Percentiles rank a stretch among this genome's conserved stretches.
Conservation (phyloP, 2,329 filamentous ascomycete species). For the Aspergillus thermomutatus region DNA sequence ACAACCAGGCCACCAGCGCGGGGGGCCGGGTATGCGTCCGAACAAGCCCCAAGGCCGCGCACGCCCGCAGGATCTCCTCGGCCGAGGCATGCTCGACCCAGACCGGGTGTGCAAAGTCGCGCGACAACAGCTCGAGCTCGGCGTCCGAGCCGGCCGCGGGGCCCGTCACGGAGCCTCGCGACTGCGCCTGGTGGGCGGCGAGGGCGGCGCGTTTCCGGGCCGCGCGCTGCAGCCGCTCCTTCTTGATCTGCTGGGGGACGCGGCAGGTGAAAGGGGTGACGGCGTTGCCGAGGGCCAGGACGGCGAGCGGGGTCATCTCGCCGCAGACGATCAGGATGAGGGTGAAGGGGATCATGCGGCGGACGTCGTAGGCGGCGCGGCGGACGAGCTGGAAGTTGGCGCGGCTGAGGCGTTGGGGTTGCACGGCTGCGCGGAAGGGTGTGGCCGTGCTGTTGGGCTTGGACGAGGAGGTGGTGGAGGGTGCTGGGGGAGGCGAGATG, state of each 20-base stretch:
- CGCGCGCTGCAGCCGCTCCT: constrained; percentile 53
- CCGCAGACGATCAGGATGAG: constrained; percentile 74
- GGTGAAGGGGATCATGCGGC: constrained; percentile 75
- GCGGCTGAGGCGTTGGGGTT: constrained; percentile 48
- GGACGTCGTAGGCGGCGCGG: constrained; percentile 67
- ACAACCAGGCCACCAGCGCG: constrained; percentile 38
- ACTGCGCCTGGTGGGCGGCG: constrained; percentile 18
- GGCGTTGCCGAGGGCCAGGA: constrained; percentile 64
- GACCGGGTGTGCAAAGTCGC: constrained; percentile 18
- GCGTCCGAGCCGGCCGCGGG: constrained; percentile 15
- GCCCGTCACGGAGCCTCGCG: constrained; percentile 10
- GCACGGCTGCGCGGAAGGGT: constrained; percentile 13
- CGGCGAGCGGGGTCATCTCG: constrained; percentile 79
- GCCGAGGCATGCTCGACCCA: constrained; percentile 19
- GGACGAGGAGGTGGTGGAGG: constrained; percentile 3
- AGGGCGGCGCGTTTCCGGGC: constrained; percentile 31
- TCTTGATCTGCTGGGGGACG: constrained; percentile 70
- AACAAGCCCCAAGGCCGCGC: constrained; percentile 32
- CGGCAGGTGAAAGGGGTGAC: constrained; percentile 79
- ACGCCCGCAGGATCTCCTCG: constrained; percentile 29
- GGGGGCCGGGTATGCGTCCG: constrained; percentile 42
- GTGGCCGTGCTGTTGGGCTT: constrained; percentile 1
- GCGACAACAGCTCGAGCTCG: constrained; percentile 30
- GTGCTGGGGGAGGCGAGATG: constrained; percentile 23
- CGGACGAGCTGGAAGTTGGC: constrained; percentile 67